phyloP scores from a whole-genome alignment of 495 filamentous ascomycete genomes.

The Penicillium soppii region DNA sequence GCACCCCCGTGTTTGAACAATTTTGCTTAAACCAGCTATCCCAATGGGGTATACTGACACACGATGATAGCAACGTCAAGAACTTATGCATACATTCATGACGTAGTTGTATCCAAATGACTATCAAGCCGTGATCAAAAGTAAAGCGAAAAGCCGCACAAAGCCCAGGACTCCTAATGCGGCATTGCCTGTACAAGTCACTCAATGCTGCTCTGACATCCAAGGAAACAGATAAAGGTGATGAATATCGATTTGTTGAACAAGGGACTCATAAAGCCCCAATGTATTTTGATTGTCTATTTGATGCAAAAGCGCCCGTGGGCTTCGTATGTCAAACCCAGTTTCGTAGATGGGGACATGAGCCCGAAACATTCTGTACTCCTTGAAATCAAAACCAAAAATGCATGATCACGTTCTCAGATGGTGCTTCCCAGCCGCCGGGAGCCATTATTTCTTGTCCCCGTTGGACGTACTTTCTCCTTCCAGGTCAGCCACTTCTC shows the following conservation, averaged over 20 bases:
- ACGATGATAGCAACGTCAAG: no score
- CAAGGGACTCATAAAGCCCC: conserved; percentile 1
- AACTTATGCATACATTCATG: no score
- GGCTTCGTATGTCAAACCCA: conserved; percentile 18
- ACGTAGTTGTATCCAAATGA: no score
- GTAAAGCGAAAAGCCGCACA: no score
- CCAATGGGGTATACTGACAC: no score
- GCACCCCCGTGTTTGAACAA: no score
- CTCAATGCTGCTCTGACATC: no score
- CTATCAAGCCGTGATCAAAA: no score
- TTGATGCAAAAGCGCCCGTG: conserved; percentile 16
- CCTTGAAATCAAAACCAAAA: conserved; percentile 14
- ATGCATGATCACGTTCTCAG: conserved; percentile 20
- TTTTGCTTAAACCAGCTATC: no score
- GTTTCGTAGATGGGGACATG: conserved; percentile 11
- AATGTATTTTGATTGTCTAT: conserved; percentile 25
- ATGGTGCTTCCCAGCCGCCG: neutral
- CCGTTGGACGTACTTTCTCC: conserved; percentile 38
- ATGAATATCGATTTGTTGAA: neutral
- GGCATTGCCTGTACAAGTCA: no score
- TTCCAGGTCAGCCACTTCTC: conserved; percentile 49
- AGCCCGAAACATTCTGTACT: conserved; percentile 20
- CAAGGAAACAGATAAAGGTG: neutral
- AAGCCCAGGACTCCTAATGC: no score
- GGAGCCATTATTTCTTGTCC: conserved; percentile 22